A percentile compares a stretch with the other conserved stretches of the same genome.
Conservation (phyloP, 1,284 basidiomycete genomes). For the Sanghuangporus baumii region DNA sequence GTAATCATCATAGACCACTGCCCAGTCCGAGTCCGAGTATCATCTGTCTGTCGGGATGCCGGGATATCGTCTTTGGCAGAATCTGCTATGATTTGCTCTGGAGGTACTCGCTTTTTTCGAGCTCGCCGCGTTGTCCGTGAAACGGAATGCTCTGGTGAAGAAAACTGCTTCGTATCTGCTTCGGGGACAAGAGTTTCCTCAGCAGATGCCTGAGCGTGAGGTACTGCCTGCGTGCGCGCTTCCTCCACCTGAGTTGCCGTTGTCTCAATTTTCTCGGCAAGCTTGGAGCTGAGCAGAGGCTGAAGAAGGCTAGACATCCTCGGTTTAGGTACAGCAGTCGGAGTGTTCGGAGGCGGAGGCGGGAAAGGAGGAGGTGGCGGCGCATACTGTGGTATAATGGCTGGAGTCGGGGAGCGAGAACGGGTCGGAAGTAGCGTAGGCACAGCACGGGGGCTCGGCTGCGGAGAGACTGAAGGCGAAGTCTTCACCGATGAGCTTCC, state of each 20-base stretch:
- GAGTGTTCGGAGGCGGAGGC: slow-evolving; percentile 11
- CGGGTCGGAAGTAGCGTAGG: background rate
- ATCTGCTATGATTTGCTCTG: background rate
- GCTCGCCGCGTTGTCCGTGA: background rate
- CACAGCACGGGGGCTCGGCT: background rate
- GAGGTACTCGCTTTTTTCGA: background rate
- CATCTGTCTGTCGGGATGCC: background rate
- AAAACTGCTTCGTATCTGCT: no score
- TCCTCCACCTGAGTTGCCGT: background rate
- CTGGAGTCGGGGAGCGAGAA: slow-evolving; percentile 12
- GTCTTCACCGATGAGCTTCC: slow-evolving; percentile 4
- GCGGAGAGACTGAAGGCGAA: slow-evolving; percentile 6
- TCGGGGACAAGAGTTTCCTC: background rate
- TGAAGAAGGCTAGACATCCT: background rate
- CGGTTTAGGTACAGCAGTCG: background rate
- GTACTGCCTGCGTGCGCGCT: background rate
- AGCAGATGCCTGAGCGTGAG: background rate
- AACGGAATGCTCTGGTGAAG: no score
- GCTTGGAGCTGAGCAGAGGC: background rate
- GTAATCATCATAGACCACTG: background rate
- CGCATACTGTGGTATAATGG: slow-evolving; percentile 9
- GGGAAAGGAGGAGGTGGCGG: slow-evolving; percentile 14
- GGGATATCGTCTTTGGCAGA: background rate
- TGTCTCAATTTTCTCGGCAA: background rate
- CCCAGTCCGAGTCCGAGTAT: background rate